phyloP scores from a whole-genome alignment of 345 rosid species.

The Dovyalis caffra region DNA sequence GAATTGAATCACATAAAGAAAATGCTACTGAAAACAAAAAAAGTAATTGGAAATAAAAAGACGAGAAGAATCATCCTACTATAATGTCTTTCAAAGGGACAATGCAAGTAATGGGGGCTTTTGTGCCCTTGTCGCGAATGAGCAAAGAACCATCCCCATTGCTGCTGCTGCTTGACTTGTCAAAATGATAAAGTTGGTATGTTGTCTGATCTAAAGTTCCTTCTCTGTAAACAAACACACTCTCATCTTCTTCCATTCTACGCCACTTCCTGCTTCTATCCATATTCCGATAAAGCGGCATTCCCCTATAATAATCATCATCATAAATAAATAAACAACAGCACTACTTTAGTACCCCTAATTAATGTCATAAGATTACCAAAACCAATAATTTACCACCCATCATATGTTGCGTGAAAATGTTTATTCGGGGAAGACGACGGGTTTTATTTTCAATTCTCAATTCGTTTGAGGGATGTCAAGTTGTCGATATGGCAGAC shows the following conservation, averaged over 20 bases:
- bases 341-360: neutral
- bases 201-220: conserved; percentile 43
- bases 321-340: too few species aligned
- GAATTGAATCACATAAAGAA: neutral
- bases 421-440: too few species aligned
- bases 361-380: neutral
- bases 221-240: conserved; percentile 42
- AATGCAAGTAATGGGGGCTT: neutral
- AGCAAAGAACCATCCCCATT: neutral
- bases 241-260: conserved; percentile 41
- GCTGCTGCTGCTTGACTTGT: conserved; percentile 1
- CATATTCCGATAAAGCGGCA: conserved; percentile 29
- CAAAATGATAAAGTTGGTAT: conserved; percentile 20
- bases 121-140: neutral
- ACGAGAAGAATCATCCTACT: neutral
- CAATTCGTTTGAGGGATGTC: too few species aligned
- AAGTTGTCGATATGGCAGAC: too few species aligned
- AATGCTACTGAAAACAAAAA: too few species aligned
- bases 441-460: too few species aligned
- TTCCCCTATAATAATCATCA: conserved; percentile 30
- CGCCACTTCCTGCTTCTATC: conserved; percentile 40
- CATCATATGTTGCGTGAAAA: too few species aligned
- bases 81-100: neutral
- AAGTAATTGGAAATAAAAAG: too few species aligned
- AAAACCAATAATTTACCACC: too few species aligned